A percentile compares a stretch with the other conserved stretches of the same genome.
Evolutionary conservation across 2,329 filamentous ascomycete genomes (phyloP).

Genomic region (Pestalotiopsis sp.): DNA sequence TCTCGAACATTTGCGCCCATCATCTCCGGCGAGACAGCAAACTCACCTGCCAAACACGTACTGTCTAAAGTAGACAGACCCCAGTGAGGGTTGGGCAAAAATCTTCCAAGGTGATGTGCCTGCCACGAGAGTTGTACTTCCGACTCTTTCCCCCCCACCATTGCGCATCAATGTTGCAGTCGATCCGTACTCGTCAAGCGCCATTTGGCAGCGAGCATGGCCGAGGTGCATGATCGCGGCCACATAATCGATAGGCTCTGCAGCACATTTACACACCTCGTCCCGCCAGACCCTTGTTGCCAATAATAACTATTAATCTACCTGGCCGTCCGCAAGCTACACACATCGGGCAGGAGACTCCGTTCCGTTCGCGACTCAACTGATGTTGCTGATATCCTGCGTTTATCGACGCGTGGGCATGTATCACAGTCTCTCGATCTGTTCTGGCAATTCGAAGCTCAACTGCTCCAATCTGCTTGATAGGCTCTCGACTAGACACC

Average conservation of each 20-base stretch:
- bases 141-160: neutral
- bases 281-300: constrained; percentile 5
- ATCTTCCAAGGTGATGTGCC: neutral
- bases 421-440: neutral
- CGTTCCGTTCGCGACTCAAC: neutral
- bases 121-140: neutral
- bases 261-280: neutral
- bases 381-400: neutral
- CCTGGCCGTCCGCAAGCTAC: neutral
- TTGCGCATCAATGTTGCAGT: neutral
- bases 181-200: constrained; percentile 6
- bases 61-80: neutral
- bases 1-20: neutral
- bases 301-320: constrained; percentile 15
- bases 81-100: neutral
- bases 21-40: neutral
- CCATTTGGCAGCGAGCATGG: constrained; percentile 1
- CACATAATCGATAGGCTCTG: neutral
- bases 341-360: constrained; percentile 13
- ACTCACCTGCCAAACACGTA: constrained; percentile 1
- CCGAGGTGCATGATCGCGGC: constrained; percentile 1
- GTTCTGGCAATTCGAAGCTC: neutral
- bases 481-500: neutral
- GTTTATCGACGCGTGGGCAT: neutral
- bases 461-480: neutral